Base-by-base conservation (phyloP, 345 rosid species). In the Euphorbia tirucalli region DNA sequence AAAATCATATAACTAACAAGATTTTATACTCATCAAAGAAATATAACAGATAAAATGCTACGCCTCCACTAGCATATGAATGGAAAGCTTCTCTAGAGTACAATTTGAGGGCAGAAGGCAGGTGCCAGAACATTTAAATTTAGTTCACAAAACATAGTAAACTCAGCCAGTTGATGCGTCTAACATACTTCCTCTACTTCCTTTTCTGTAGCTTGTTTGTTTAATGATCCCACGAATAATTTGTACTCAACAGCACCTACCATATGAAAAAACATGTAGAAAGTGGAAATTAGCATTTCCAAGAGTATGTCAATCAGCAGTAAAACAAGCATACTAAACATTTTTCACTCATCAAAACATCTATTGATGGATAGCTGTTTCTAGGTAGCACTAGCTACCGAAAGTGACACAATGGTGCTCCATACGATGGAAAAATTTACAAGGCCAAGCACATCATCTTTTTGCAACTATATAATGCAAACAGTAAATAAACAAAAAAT, bases 231-330 rank as follows among this genome's bases (percentile, higher is more conserved):
- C 59, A 95, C 99, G 49, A 95, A 95, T 73, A 95, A 83, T 79
- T 92, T 95, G 87, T 86, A 90, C 85, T 95, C 99, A 39, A 89
- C 85, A 0, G 99, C 93, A 78, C 97, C 97, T 95, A 68, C 66
- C 71, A 83, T 72, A 56, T 44, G 80, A 63, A 65, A 55, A 63
- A 13, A 39, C 54, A 19, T 58, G 75, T 70, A 49, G 70, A 61
- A 28, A 67, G 46, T 63, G 69, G 57, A 73, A 66, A 75, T 28
- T 58, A 73, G 14, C 28, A 21, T 70, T 30, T 19, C 15, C 5
- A 13, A 43, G 63, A 63, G n/a, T 37, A 74, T 19, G 19, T 15
- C 30, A 54, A 30, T 44, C n/a, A 25, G 50, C 50, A 24, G 0
- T 0, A 4, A 31, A 32, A 68, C 15, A 4, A 28, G 11, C 24